These are phyloP conservation scores for Tephrocybe sp. DNA, from an alignment of 768 basidiomycete species.

Conservation along the genomic window DNA sequence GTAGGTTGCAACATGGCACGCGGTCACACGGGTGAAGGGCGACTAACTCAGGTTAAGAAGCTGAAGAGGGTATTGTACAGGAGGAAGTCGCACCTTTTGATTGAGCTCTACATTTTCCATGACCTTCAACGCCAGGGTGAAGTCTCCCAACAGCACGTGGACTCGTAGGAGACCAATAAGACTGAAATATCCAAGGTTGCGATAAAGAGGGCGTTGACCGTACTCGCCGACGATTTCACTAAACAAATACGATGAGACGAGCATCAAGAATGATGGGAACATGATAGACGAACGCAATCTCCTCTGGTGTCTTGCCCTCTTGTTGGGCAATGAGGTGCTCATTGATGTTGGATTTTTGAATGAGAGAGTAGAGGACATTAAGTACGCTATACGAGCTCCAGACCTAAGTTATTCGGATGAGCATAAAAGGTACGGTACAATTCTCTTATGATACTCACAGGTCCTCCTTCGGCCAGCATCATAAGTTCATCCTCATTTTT, in stretches of 20 bases:
- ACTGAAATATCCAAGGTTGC: constrained; percentile 96
- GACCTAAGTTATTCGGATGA: constrained; percentile 44
- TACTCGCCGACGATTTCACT: constrained; percentile 91
- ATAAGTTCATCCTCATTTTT: constrained; percentile 89
- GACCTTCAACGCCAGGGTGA: constrained; percentile 89
- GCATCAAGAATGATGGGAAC: background rate
- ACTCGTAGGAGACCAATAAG: constrained; percentile 93
- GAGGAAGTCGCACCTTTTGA: constrained; percentile 59
- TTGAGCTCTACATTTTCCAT: constrained; percentile 93
- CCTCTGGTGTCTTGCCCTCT: constrained; percentile 75
- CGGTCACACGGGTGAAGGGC: constrained; percentile 90
- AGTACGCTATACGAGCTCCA: constrained; percentile 99
- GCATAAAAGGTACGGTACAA: background rate
- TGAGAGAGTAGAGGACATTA: constrained; percentile 96
- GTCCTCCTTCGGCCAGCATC: constrained; percentile 74
- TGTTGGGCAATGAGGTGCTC: constrained; percentile 86
- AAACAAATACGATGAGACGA: constrained; percentile 7
- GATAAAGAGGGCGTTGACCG: constrained; percentile 84
- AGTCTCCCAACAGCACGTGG: constrained; percentile 94
- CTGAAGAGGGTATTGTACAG: background rate
- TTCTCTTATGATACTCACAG: constrained; percentile 35
- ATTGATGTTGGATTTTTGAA: constrained; percentile 95
- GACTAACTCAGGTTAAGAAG: constrained; percentile 41
- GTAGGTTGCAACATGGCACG: constrained; percentile 93
- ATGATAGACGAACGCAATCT: constrained; percentile 72